phyloP scores from a whole-genome alignment of 352 stramenopile species.

The Phytopythium delawarense region DNA sequence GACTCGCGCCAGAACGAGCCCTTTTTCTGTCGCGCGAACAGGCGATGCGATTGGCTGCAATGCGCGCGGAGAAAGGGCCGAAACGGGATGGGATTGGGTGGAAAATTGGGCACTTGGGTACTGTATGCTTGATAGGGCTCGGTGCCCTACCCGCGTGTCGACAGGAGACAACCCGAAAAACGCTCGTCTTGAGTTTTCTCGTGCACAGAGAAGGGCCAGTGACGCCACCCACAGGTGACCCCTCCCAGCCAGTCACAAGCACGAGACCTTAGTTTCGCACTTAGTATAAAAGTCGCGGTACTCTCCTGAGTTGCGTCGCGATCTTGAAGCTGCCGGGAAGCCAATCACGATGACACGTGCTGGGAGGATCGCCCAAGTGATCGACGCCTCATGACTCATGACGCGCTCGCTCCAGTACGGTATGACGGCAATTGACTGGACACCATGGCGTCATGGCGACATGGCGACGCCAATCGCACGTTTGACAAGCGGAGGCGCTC shows the following conservation, averaged over 20 bases:
- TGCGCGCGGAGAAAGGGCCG: background rate
- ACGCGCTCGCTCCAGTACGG: background rate
- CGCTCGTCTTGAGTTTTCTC: background rate
- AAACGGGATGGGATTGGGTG: conserved; percentile 1
- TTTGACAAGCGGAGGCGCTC: background rate
- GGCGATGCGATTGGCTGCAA: background rate
- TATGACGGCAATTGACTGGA: background rate
- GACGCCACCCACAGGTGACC: background rate
- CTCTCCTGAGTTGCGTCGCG: background rate
- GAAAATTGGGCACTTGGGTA: background rate
- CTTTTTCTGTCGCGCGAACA: background rate
- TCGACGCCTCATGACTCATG: too few species aligned
- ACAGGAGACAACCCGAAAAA: background rate
- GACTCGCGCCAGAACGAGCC: conserved; percentile 1
- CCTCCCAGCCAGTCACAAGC: background rate
- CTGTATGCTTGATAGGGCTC: background rate
- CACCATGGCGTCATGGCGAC: background rate
- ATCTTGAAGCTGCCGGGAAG: background rate
- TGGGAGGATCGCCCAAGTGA: background rate
- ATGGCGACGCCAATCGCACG: background rate
- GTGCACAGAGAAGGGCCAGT: background rate
- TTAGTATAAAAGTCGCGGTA: background rate
- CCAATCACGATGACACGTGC: background rate
- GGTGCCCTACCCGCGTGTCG: background rate
- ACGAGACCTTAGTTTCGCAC: background rate